Conservation (phyloP, 768 basidiomycete species). For the Tulasnella sp. region DNA sequence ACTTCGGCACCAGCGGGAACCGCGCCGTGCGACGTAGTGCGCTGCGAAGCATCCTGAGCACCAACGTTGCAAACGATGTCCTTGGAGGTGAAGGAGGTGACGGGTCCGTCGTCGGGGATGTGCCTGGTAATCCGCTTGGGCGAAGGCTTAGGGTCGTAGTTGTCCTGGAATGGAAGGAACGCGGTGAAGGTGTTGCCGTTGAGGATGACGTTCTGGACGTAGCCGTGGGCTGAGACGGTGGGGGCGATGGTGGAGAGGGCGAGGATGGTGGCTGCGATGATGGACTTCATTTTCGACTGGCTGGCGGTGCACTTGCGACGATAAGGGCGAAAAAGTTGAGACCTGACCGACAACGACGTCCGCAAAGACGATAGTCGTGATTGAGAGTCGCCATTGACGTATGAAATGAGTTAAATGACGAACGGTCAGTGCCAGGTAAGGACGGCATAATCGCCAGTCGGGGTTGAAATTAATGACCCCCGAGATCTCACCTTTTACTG, state of each 20-base stretch:
- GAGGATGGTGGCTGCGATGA: slow-evolving; percentile 15
- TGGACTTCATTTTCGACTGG: slow-evolving; percentile 5
- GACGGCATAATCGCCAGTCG: background rate
- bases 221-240: slow-evolving; percentile 28
- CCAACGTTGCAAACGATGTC: slow-evolving; percentile 24
- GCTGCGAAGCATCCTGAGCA: slow-evolving; percentile 9
- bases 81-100: background rate
- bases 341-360: background rate
- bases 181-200: slow-evolving; percentile 22
- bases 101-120: slow-evolving; percentile 25
- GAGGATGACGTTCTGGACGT: slow-evolving; percentile 20
- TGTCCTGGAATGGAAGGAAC: slow-evolving; percentile 21
- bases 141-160: background rate
- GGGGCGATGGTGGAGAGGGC: slow-evolving; percentile 12
- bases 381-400: background rate
- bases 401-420: background rate
- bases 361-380: background rate
- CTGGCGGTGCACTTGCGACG: background rate
- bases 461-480: slow-evolving; percentile 12
- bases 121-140: slow-evolving; percentile 23
- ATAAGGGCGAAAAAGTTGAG: background rate
- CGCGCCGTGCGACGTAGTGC: slow-evolving; percentile 12
- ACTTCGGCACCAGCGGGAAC: slow-evolving; percentile 20
- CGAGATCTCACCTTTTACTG: slow-evolving; percentile 4
- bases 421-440: background rate